phyloP scores from a whole-genome alignment of 768 basidiomycete genomes.

The Suillus americanus region DNA sequence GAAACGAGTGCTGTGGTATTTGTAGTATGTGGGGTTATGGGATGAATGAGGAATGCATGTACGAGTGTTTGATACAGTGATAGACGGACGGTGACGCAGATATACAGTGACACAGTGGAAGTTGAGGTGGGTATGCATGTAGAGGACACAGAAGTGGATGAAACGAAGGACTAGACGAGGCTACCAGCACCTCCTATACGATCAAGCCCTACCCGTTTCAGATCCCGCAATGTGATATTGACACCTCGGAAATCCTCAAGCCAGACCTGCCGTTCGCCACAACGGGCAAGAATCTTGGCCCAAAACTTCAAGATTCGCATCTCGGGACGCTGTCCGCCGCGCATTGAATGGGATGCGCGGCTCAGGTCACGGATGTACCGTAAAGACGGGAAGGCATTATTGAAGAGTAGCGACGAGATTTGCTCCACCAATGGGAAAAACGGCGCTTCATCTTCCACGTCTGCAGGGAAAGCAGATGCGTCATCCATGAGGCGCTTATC shows the following conservation, averaged over 20 bases:
- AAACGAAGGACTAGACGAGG: neutral
- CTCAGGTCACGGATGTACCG: constrained; percentile 67
- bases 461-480: constrained; percentile 29
- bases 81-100: constrained; percentile 20
- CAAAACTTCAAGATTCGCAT: constrained; percentile 46
- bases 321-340: constrained; percentile 34
- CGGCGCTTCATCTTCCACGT: constrained; percentile 41
- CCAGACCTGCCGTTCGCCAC: constrained; percentile 56
- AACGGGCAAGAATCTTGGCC: constrained; percentile 48
- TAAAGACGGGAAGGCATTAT: constrained; percentile 61
- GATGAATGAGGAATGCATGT: constrained; percentile 22
- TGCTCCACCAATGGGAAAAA: constrained; percentile 70
- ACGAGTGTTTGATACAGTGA: constrained; percentile 29
- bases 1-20: constrained; percentile 3
- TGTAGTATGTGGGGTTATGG: constrained; percentile 3
- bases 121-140: constrained; percentile 21
- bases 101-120: constrained; percentile 27
- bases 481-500: constrained; percentile 59
- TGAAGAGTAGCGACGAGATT: constrained; percentile 55
- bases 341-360: constrained; percentile 53
- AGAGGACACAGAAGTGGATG: neutral
- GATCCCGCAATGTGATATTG: constrained; percentile 50
- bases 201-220: constrained; percentile 36
- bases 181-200: constrained; percentile 5
- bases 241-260: constrained; percentile 64